Base-by-base conservation (phyloP, 1,284 basidiomycete species). In the Melampsora larici-populina region DNA sequence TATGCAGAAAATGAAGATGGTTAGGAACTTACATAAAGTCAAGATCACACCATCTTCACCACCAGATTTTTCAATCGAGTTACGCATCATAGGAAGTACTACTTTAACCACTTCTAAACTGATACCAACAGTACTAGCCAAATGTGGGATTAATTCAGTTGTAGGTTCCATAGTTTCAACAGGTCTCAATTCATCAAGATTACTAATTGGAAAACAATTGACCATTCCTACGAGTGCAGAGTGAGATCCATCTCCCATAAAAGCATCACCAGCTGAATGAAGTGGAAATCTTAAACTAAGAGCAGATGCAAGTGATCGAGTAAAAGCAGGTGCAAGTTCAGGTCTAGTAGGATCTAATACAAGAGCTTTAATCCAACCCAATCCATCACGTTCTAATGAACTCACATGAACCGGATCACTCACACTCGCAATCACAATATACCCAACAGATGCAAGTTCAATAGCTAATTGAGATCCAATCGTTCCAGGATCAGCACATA, bases 11-110 rank as follows among this genome's bases (percentile, higher is more conserved):
- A 62, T 13, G 58, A 17, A 11, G 18, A 26, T 13, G 43, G 4
- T 0, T 2, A 51, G 24, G 18, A 26, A 55, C 67, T 49, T 26
- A 77, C 74, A 77, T 46, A 77, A 55, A 15, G 74, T 77, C 6
- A 77, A 43, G 18, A 77, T 77, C 24, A 77, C 40, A 3, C 55
- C 66, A 33, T 77, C 66, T 21, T 62, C 29, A 21, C 51, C 55
- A 8, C 60, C 33, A 11, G 48, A 24, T 46, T 58, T 67, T 48
- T 69, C 58, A 60, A 70, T 62, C 36, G 74, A 77, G 49, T 77
- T 69, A 2, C 74, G 74, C 13, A 77, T 64, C 18, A 77, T 77
- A 29, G 74, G 74, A 5, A 77, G 67, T n/a, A 77, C 43, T n/a
- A 70, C 9, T 26, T 77, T 77, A 40, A 77, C 24, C 36, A 77